A percentile compares a stretch with the other conserved stretches of the same genome.
phyloP scores from a whole-genome alignment of 495 filamentous ascomycete species.

The Penicillium samsonianum region DNA sequence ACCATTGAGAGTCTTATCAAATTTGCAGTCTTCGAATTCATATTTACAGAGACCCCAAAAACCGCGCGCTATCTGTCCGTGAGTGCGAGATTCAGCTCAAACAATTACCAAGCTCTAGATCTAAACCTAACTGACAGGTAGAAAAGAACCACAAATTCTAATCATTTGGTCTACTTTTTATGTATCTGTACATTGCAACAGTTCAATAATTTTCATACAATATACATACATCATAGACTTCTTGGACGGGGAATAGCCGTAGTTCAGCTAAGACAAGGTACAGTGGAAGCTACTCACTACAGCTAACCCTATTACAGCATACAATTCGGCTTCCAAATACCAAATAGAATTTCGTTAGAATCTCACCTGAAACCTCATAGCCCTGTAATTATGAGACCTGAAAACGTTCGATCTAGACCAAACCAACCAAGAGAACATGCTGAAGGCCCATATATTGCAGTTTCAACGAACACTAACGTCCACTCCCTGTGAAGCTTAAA shows the following conservation, averaged over 20 bases:
- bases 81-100: too few species aligned
- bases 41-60: neutral
- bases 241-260: neutral
- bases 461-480: neutral
- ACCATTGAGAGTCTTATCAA: neutral
- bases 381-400: too few species aligned
- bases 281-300: too few species aligned
- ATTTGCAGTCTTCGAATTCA: neutral
- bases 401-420: neutral
- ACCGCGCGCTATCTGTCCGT: too few species aligned
- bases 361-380: too few species aligned
- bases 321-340: too few species aligned
- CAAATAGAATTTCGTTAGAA: too few species aligned
- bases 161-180: neutral
- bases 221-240: neutral
- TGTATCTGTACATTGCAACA: neutral
- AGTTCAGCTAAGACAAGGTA: too few species aligned
- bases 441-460: neutral
- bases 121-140: neutral
- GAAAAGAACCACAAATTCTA: neutral
- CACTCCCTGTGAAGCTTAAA: neutral
- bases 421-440: neutral
- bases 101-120: neutral
- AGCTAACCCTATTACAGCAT: too few species aligned
- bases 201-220: neutral